Base-by-base conservation (phyloP, 148 eudicot species). In the Chenopodium suecicum region DNA sequence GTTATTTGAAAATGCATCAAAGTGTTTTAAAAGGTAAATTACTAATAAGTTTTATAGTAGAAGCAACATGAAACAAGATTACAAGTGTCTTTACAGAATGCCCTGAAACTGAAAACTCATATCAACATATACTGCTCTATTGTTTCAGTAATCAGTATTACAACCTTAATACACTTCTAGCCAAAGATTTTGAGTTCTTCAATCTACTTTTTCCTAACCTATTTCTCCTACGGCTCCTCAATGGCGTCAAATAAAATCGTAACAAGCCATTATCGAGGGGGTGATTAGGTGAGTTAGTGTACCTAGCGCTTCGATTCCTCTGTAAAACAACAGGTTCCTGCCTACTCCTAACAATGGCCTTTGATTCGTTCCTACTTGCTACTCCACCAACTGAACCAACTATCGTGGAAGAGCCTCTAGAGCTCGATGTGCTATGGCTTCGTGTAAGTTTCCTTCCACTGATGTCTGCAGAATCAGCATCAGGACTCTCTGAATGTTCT, bases 211-310 rank as follows among this genome's bases (percentile, higher is more conserved):
- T 90, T 60, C 86, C 91, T 74, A 89, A 81, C 80, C 88, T 92
- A 50, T 83, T 88, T 66, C 88, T 90, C 88, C 88, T 88, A 78
- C 77, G 78, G 85, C 86, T 94, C 90, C 93, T 86, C 78, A 89
- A 86, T 37, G 98, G 98, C 17, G 94, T 89, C 94, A 95, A 83
- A 79, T 95, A 89, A 81, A 95, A 89, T 74, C 93, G 85, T 76
- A 87, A 82, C 64, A 87, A 48, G 48, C 92, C 94, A 87, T 88
- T 86, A 52, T 88, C 85, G 46, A 89, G 91, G 60, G 86, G 74
- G 75, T 83, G 84, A 79, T 70, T 84, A 0, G 90, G 86, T 19
- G 94, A 86, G 50, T 70, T 70, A 17, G 74, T 37, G 75, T 86
- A 87, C 78, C 84, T 86, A 80, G 75, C 78, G 79, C 92, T 90